Percentiles rank a stretch among this genome's conserved stretches.
These are phyloP conservation scores for Termitomyces sp. DNA, from an alignment of 768 basidiomycete species.

Conservation along the genomic window DNA sequence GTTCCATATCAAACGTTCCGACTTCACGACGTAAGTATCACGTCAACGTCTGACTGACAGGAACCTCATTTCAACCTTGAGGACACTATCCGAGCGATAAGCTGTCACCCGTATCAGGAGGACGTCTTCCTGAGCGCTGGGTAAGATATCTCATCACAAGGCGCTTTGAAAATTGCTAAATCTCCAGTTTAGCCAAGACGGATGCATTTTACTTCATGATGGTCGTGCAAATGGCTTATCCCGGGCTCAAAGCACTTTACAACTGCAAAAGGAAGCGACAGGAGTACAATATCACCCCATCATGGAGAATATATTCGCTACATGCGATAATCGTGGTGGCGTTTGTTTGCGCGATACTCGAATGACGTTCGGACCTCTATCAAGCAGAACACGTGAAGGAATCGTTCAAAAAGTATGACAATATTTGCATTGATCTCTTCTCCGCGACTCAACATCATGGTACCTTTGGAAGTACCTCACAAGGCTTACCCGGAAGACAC, in stretches of 20 bases:
- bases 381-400: slow-evolving; percentile 40
- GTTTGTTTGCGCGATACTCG: slow-evolving; percentile 67
- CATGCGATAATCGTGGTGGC: slow-evolving; percentile 51
- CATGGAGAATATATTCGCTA: slow-evolving; percentile 66
- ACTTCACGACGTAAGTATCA: slow-evolving; percentile 21
- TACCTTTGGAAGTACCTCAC: slow-evolving; percentile 33
- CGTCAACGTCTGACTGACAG: background rate
- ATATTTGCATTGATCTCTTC: background rate
- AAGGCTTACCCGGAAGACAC: slow-evolving; percentile 34
- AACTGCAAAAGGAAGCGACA: slow-evolving; percentile 52
- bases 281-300: slow-evolving; percentile 63
- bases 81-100: slow-evolving; percentile 62
- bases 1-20: slow-evolving; percentile 21
- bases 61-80: slow-evolving; percentile 19
- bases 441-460: background rate
- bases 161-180: slow-evolving; percentile 1
- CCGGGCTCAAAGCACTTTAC: slow-evolving; percentile 46
- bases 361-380: slow-evolving; percentile 64
- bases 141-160: slow-evolving; percentile 28
- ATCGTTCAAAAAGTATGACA: slow-evolving; percentile 45
- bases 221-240: slow-evolving; percentile 31
- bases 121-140: slow-evolving; percentile 68
- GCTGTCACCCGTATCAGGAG: slow-evolving; percentile 64
- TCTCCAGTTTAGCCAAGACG: slow-evolving; percentile 54
- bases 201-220: slow-evolving; percentile 60